phyloP scores from a whole-genome alignment of 371 early-diverging fungal species.

The Mortierella sp. region DNA sequence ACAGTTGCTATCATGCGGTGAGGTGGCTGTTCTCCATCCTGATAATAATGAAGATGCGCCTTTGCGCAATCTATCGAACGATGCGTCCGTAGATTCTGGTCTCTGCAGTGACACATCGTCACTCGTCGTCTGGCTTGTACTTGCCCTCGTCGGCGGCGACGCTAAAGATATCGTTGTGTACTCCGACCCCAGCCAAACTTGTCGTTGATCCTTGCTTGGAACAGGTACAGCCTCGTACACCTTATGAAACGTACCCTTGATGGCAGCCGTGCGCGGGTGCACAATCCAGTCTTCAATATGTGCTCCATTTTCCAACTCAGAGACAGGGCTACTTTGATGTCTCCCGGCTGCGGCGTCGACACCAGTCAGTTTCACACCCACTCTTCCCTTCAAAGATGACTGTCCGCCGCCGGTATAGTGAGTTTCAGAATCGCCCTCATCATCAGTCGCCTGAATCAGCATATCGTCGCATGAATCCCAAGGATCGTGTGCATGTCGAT shows the following conservation, averaged over 20 bases:
- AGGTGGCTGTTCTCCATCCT: not conserved
- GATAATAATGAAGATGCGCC: not conserved
- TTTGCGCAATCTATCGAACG: not conserved
- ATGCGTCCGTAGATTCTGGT: no score
- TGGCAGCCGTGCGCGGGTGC: slow-evolving; percentile 39
- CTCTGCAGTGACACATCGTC: no score
- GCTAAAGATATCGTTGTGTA: slow-evolving; percentile 22
- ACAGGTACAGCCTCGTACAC: slow-evolving; percentile 24
- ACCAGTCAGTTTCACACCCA: slow-evolving; percentile 15
- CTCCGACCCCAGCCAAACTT: slow-evolving; percentile 1
- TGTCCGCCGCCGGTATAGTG: not conserved
- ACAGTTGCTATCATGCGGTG: not conserved
- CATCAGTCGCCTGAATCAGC: slow-evolving; percentile 13
- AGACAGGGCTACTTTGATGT: not conserved
- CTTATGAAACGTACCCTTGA: slow-evolving; percentile 15
- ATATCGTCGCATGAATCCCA: slow-evolving; percentile 44
- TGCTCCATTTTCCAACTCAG: not conserved
- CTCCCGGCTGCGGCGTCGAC: slow-evolving; percentile 1
- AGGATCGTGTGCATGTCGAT: slow-evolving; percentile 1
- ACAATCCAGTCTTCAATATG: slow-evolving; percentile 24
- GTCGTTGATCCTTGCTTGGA: slow-evolving; percentile 6
- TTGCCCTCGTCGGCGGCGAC: slow-evolving; percentile 2
- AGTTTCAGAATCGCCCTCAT: not conserved
- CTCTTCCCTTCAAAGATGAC: slow-evolving; percentile 21
- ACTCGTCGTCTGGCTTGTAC: not conserved